A percentile compares a stretch with the other conserved stretches of the same genome.
phyloP scores from a whole-genome alignment of 805 yeast genomes.

The Nakazawaea holstii region DNA sequence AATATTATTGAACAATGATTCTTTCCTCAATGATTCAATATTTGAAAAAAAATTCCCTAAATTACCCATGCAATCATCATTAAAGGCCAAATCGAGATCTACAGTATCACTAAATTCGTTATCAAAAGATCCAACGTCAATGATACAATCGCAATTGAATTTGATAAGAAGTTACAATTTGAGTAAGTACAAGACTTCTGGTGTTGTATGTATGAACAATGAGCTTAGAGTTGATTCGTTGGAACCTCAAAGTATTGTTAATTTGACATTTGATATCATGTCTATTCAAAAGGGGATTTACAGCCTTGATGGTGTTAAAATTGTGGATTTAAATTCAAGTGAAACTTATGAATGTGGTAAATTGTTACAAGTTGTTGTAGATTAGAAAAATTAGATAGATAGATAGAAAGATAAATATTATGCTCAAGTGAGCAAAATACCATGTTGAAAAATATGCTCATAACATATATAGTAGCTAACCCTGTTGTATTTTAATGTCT shows the following conservation, averaged over 20 bases:
- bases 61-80: conserved; percentile 18
- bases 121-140: conserved; percentile 19
- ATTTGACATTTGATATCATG: conserved; percentile 53
- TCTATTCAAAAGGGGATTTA: conserved; percentile 64
- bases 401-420: too few species aligned
- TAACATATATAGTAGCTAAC: too few species aligned
- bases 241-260: conserved; percentile 58
- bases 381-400: neutral
- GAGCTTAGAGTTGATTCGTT: conserved; percentile 60
- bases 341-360: conserved; percentile 69
- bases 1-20: conserved; percentile 32
- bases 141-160: conserved; percentile 24
- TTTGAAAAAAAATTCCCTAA: conserved; percentile 32
- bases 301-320: conserved; percentile 57
- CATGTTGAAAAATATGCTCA: too few species aligned
- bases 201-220: conserved; percentile 58
- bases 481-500: too few species aligned
- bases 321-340: conserved; percentile 58
- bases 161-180: conserved; percentile 30
- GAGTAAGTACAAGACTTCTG: conserved; percentile 38
- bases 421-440: too few species aligned
- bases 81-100: conserved; percentile 5
- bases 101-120: conserved; percentile 17
- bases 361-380: conserved; percentile 57
- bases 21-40: conserved; percentile 24